These are phyloP conservation scores for Blumeria hordei DNA, from an alignment of 2,329 filamentous ascomycete genomes.

Conservation along the genomic window DNA sequence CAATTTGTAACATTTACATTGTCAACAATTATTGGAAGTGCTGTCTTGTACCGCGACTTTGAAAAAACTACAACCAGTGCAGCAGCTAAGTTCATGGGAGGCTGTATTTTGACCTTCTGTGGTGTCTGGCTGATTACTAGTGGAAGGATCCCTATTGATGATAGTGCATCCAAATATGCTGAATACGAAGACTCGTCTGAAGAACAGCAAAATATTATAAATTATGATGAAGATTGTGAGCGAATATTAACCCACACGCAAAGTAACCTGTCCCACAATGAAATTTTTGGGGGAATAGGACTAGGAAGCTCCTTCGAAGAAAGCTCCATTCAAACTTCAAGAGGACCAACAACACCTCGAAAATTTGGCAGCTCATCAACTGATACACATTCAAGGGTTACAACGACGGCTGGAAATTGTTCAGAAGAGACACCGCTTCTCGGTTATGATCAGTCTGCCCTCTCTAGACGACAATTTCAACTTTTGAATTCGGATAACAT, in stretches of 20 bases:
- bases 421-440: slow-evolving; percentile 9
- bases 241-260: slow-evolving; percentile 3
- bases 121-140: slow-evolving; percentile 96
- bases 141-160: slow-evolving; percentile 38
- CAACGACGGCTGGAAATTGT: slow-evolving; percentile 1
- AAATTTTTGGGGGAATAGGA: slow-evolving; percentile 3
- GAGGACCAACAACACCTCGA: slow-evolving; percentile 8
- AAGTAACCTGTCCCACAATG: slow-evolving; percentile 6
- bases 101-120: slow-evolving; percentile 78
- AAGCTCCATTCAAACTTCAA: slow-evolving; percentile 9
- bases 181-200: slow-evolving; percentile 33
- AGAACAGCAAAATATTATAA: slow-evolving; percentile 33
- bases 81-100: slow-evolving; percentile 66
- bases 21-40: slow-evolving; percentile 83
- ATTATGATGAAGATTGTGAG: slow-evolving; percentile 11
- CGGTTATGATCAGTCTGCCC: slow-evolving; percentile 11
- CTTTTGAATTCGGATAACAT: slow-evolving; percentile 9
- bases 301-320: slow-evolving; percentile 11
- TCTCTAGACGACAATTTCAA: slow-evolving; percentile 7
- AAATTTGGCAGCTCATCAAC: slow-evolving; percentile 9
- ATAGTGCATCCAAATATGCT: slow-evolving; percentile 36
- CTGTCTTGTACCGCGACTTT: slow-evolving; percentile 84
- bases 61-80: slow-evolving; percentile 53
- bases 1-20: slow-evolving; percentile 95
- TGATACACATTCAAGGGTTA: slow-evolving; percentile 3